Conservation (phyloP, 2,329 filamentous ascomycete species). For the Catunica adiposa region DNA sequence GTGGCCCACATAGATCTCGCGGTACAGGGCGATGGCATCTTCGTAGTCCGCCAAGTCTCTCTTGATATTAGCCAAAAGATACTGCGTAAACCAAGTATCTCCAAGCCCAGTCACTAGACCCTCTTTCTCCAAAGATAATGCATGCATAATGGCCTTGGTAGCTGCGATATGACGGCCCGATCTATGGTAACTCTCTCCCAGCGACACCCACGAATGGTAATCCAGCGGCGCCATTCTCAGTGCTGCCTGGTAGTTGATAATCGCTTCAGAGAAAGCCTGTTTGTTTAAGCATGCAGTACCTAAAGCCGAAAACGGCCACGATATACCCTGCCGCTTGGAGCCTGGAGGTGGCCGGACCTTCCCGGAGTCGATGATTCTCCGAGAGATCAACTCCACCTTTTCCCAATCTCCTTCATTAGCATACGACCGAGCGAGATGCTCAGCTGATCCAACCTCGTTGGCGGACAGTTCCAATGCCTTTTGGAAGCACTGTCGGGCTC, state of each 20-base stretch:
- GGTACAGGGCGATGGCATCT: slow-evolving; percentile 62
- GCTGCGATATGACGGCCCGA: slow-evolving; percentile 90
- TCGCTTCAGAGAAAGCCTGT: slow-evolving; percentile 74
- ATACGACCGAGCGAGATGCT: slow-evolving; percentile 70
- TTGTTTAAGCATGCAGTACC: slow-evolving; percentile 91
- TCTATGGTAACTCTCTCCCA: slow-evolving; percentile 94
- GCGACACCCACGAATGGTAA: slow-evolving; percentile 89
- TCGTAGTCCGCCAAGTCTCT: slow-evolving; percentile 84
- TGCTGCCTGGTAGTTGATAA: slow-evolving; percentile 82
- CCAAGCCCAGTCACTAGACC: slow-evolving; percentile 31
- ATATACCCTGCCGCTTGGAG: slow-evolving; percentile 81
- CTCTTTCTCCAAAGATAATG: slow-evolving; percentile 52
- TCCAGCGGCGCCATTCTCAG: slow-evolving; percentile 68
- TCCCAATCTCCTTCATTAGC: slow-evolving; percentile 92
- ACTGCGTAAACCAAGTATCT: slow-evolving; percentile 87
- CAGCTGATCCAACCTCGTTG: slow-evolving; percentile 71
- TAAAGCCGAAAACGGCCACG: slow-evolving; percentile 88
- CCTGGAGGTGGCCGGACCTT: slow-evolving; percentile 80
- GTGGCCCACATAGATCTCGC: slow-evolving; percentile 49
- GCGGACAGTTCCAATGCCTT: slow-evolving; percentile 89
- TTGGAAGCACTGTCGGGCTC: slow-evolving; percentile 84
- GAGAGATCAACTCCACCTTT: slow-evolving; percentile 79
- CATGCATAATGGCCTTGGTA: slow-evolving; percentile 75
- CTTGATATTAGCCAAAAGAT: slow-evolving; percentile 91
- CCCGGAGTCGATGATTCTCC: slow-evolving; percentile 85